Percentiles rank a stretch among this genome's conserved stretches.
phyloP scores from a whole-genome alignment of 2,329 filamentous ascomycete genomes.

The Hymenoscyphus infarciens region DNA sequence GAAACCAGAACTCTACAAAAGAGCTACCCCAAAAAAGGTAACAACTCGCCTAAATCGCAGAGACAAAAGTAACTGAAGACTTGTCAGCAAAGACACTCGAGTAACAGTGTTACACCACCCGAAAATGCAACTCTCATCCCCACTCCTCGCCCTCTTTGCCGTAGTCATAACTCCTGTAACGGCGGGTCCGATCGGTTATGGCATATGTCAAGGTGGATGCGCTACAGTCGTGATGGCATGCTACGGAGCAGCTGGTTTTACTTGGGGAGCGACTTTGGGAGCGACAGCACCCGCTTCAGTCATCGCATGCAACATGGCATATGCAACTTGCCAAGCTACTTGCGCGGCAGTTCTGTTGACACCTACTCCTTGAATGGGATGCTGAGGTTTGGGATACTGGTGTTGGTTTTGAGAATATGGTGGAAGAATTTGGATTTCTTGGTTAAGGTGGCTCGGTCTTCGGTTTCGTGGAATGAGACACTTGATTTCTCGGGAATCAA shows the following conservation, averaged over 20 bases:
- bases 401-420: too few species aligned
- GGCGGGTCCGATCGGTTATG: constrained; percentile 41
- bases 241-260: constrained; percentile 43
- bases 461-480: too few species aligned
- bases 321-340: constrained; percentile 44
- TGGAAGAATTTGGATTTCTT: too few species aligned
- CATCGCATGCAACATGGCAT: constrained; percentile 44
- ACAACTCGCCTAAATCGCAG: not conserved
- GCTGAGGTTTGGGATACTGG: not conserved
- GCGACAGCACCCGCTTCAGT: constrained; percentile 40
- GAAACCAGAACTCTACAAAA: too few species aligned
- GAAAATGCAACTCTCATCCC: not conserved
- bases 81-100: not conserved
- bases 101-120: not conserved
- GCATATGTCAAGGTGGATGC: constrained; percentile 47
- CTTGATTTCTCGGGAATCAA: too few species aligned
- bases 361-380: constrained; percentile 34
- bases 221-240: constrained; percentile 43
- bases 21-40: not conserved
- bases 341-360: constrained; percentile 39
- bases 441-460: too few species aligned
- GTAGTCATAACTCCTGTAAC: not conserved
- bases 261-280: constrained; percentile 40
- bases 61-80: not conserved
- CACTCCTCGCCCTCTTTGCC: not conserved